Base-by-base conservation (phyloP, 192 early-diverging fungal species). In the Thoreauomyces humboldtii region DNA sequence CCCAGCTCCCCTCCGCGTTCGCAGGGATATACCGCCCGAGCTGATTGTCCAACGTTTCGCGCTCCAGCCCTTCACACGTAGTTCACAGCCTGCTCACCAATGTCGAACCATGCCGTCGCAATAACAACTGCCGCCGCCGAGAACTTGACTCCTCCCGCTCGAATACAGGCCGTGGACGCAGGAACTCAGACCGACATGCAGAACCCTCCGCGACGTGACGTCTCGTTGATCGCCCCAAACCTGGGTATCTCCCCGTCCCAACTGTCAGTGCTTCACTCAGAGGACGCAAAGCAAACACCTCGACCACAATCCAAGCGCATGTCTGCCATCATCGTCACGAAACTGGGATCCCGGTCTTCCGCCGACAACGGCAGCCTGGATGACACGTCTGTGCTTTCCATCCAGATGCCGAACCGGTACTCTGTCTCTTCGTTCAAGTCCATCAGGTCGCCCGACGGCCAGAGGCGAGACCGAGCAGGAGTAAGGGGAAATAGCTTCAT, bases 271-370 rank as follows among this genome's bases (percentile, higher is more conserved):
- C 11, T 44, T n/a, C 67, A 53, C 37, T 44, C 54, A 17, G 64
- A 66, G 24, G 41, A 69, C 7, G n/a, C 28, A 63, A 51, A 14
- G 33, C 56, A 21, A 44, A n/a, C 14, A 68, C 24, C 7, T n/a
- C n/a, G 45, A 47, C 33, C n/a, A 34, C 32, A 27, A 29, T 5
- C 19, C 7, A 68, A 68, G 28, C 45, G 67, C 4, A 69, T 69
- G 56, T 69, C 67, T 11, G 59, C 57, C 15, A 69, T 69, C 22
- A 50, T 69, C 24, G 59, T 62, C 9, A 50, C 67, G 17, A 51
- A 28, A 1, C 15, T 46, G 0, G n/a, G 43, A 15, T 15, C 50
- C 5, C 17, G 27, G 27, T 29, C 50, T 2, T 22, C 19, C 27
- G 25, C 50, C 2, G 50, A 52, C 12, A 50, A 9, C 47, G 12